These are phyloP conservation scores for Lodderomyces jiufengensis DNA, from an alignment of 1,139 yeast genomes.

Conservation along the genomic window DNA sequence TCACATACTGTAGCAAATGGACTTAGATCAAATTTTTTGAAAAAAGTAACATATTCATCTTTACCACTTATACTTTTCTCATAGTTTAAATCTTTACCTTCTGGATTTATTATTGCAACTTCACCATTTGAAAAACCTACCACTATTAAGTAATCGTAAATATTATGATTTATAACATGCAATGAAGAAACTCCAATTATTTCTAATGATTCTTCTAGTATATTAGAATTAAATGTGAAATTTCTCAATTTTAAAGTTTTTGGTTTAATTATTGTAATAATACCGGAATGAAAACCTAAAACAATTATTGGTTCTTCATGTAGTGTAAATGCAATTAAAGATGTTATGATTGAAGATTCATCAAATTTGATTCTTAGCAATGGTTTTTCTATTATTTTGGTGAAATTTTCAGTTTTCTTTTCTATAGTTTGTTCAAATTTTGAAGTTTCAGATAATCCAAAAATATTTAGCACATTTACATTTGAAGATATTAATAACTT, in stretches of 20 bases:
- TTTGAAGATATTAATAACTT: conserved; percentile 33
- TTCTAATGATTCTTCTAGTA: conserved; percentile 13
- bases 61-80: conserved; percentile 27
- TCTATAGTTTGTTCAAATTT: conserved; percentile 18
- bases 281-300: conserved; percentile 39
- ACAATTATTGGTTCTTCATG: conserved; percentile 25
- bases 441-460: conserved; percentile 27
- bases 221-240: conserved; percentile 22
- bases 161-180: conserved; percentile 29
- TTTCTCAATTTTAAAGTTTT: conserved; percentile 24
- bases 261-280: conserved; percentile 29
- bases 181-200: conserved; percentile 30
- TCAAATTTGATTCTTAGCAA: conserved; percentile 32
- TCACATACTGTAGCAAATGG: conserved; percentile 17
- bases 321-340: conserved; percentile 25
- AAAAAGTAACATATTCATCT: conserved; percentile 37
- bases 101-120: conserved; percentile 33
- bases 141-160: conserved; percentile 30
- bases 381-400: conserved; percentile 30
- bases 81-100: conserved; percentile 16
- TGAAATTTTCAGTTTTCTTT: conserved; percentile 12
- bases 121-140: conserved; percentile 45
- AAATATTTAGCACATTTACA: conserved; percentile 36
- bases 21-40: conserved; percentile 39
- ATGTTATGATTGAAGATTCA: conserved; percentile 25